These are phyloP conservation scores for Cystobasidium onofrii DNA, from an alignment of 768 basidiomycete genomes.

Conservation along the genomic window DNA sequence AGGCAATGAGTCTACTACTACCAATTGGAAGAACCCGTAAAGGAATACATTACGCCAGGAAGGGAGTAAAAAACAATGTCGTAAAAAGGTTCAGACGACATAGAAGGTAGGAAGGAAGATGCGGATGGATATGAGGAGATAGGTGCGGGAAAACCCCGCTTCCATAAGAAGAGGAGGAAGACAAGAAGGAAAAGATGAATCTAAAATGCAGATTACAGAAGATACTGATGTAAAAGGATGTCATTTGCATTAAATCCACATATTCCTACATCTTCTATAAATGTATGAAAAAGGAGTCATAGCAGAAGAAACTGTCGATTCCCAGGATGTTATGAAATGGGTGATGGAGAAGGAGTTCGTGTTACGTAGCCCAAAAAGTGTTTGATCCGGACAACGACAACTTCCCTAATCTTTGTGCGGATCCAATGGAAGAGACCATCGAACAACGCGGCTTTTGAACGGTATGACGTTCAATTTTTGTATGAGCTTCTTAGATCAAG, in stretches of 20 bases:
- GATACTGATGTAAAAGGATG: neutral
- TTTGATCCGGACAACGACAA: neutral
- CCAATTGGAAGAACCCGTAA: neutral
- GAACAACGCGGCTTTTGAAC: neutral
- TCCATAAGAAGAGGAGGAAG: neutral
- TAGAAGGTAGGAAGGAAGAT: neutral
- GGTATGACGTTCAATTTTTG: neutral
- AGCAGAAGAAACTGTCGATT: neutral
- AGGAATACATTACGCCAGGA: constrained; percentile 1
- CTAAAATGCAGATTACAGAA: neutral
- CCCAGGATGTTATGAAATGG: neutral
- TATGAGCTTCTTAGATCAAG: constrained; percentile 58
- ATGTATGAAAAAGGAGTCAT: neutral
- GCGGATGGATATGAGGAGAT: neutral
- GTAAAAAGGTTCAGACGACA: neutral
- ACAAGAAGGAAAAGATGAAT: neutral
- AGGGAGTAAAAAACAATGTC: neutral
- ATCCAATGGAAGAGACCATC: neutral
- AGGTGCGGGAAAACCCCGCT: too few species aligned
- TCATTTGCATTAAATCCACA: neutral
- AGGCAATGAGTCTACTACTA: neutral
- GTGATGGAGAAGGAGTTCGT: neutral
- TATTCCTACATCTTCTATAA: neutral
- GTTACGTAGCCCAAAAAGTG: too few species aligned
- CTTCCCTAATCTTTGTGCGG: neutral